These are phyloP conservation scores for Cymodocea nodosa DNA, from an alignment of 116 monocot species.

Conservation along the genomic window DNA sequence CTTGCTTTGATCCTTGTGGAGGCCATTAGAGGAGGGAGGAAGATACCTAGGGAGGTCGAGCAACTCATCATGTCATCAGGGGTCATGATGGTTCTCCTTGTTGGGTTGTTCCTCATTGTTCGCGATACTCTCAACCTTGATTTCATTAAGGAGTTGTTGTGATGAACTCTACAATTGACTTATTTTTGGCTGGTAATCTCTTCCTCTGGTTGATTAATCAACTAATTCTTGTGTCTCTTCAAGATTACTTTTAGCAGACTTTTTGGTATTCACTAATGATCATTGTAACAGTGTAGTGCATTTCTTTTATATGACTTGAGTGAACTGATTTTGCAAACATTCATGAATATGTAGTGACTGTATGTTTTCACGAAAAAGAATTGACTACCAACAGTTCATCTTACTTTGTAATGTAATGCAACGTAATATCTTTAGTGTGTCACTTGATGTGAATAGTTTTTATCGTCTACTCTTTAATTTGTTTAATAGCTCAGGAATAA, in stretches of 20 bases:
- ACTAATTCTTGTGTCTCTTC: background rate
- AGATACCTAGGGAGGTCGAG: conserved; percentile 78
- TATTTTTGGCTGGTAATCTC: background rate
- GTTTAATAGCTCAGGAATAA: too few species aligned
- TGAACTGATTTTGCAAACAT: too few species aligned
- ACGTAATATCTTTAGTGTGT: too few species aligned
- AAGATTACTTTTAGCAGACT: background rate
- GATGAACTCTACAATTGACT: conserved; percentile 5
- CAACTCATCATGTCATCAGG: conserved; percentile 85
- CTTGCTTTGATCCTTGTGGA: conserved; percentile 69
- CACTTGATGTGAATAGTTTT: too few species aligned
- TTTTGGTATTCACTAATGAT: background rate
- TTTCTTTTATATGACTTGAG: background rate
- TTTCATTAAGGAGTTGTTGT: conserved; percentile 82
- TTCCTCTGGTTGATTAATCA: background rate
- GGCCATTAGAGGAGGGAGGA: conserved; percentile 79
- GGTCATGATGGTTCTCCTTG: conserved; percentile 47
- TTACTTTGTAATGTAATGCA: too few species aligned
- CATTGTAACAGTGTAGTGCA: background rate
- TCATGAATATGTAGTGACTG: too few species aligned
- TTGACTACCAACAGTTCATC: too few species aligned
- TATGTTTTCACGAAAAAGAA: too few species aligned
- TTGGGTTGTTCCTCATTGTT: conserved; percentile 77
- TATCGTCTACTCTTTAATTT: too few species aligned
- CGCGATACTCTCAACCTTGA: conserved; percentile 85